These are phyloP conservation scores for Neoscytalidium dimidiatum DNA, from an alignment of 2,329 filamentous ascomycete genomes.

Conservation along the genomic window DNA sequence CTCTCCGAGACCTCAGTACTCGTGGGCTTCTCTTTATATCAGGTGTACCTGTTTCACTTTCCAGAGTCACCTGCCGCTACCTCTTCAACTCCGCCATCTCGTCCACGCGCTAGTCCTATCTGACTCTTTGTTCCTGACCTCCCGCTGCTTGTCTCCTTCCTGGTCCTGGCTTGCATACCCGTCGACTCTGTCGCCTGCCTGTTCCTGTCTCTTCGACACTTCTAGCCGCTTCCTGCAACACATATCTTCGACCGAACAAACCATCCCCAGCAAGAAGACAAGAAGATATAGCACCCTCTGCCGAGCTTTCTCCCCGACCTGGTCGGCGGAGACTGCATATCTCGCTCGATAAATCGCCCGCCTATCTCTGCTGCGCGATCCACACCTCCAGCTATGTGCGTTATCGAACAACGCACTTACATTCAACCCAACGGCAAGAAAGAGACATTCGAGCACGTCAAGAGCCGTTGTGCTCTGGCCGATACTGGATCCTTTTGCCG, in stretches of 20 bases:
- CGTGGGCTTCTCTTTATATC: conserved; percentile 3
- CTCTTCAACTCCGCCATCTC: background rate
- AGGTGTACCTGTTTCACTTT: conserved; percentile 11
- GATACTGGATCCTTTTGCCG: background rate
- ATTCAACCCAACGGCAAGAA: conserved; percentile 1
- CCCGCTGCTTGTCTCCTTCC: background rate
- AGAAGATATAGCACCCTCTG: background rate
- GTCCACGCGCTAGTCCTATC: conserved; percentile 16
- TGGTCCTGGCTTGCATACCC: conserved; percentile 8
- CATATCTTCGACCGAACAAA: background rate
- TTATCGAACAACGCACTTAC: conserved; percentile 15
- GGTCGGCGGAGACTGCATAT: background rate
- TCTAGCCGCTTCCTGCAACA: background rate
- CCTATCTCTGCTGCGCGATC: background rate
- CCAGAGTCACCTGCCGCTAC: conserved; percentile 10
- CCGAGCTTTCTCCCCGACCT: background rate
- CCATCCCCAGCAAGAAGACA: background rate
- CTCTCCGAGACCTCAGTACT: background rate
- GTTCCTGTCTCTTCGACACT: conserved; percentile 2
- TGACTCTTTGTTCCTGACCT: conserved; percentile 16
- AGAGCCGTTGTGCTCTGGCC: conserved; percentile 7
- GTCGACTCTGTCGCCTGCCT: conserved; percentile 2
- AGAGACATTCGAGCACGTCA: conserved; percentile 16
- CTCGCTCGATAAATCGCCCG: background rate
- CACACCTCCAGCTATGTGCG: background rate